Base-by-base conservation (phyloP, 169 alveolate genomes). In the Plasmodium vivax region DNA sequence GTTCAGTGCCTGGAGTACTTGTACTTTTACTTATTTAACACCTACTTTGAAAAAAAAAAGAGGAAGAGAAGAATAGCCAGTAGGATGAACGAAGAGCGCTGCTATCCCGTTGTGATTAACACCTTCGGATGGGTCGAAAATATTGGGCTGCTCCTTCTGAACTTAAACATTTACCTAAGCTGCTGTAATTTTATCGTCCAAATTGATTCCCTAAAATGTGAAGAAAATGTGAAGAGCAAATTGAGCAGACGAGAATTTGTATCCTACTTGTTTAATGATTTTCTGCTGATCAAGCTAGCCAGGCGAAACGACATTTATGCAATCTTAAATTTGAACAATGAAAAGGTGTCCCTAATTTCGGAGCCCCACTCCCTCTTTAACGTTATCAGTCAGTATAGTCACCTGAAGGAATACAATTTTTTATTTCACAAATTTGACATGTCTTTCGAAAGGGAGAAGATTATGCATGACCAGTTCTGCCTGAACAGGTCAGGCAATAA, bases 111-210 rank as follows among this genome's bases (percentile, higher is more conserved):
- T 10, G 71, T 87, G 58, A 79, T 87, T 77, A 87, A 87, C 74
- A 87, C 87, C n/a, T 87, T 87, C 45, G 93, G 93, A 23, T 87
- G 93, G 93, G 27, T 87, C 36, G 36, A 38, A 87, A 56, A 77
- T 77, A 87, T 87, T 10, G 93, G 93, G 16, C 56, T 87, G 41
- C 81, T 87, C 62, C 82, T 87, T 38, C 30, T 87, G 51, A 51
- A 87, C 43, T 87, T 87, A 77, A 87, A 87, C 75, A 87, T 87
- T 77, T 77, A 34, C 9, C 72, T 87, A 38, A 87, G 93, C 32
- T 56, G 54, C 36, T 54, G 87, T 56, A 56, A 87, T 77, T 87
- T 87, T 87, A 38, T 87, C 30, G 45, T 87, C 30, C 93, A 87
- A 87, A 87, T 87, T n/a, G 93, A 87, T 71, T 87, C 93, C 5